Base-by-base conservation (phyloP, 345 rosid genomes). In the Lagerstroemia speciosa region DNA sequence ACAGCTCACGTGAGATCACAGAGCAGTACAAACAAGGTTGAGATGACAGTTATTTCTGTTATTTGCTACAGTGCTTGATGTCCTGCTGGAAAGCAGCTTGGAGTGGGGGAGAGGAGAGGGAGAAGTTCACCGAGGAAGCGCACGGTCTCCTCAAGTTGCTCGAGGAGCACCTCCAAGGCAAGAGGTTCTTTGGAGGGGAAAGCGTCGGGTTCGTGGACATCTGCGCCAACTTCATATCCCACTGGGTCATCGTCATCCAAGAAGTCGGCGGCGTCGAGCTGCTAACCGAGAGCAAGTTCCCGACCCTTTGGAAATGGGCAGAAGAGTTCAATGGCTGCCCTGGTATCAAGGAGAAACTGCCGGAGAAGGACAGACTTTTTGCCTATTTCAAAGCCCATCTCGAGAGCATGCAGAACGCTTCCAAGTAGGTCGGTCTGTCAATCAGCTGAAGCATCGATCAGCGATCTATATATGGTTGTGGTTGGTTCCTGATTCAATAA, bases 151-250 rank as follows among this genome's bases (percentile, higher is more conserved):
- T 87, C 46, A 79, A 70, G 73, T 30, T 19, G 6, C 80, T 89
- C 0, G 96, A 85, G 72, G 75, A 78, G 37, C 86, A 87, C 75
- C 85, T 87, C 31, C 75, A 66, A 32, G 78, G 78, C 38, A 85
- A 79, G 71, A 83, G 2, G 65, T 84, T 83, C 78, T 84, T 89
- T 7, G 92, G 96, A 50, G 87, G 90, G 50, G 87, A 89, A 14
- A 81, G 33, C 8, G 76, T 85, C 34, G 92, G 90, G 17, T 46
- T 80, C 38, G 86, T 87, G 43, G 96, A 89, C 66, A 84, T 89
- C 32, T 83, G 53, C 3, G 86, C 80, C 19, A 75, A 64, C 74
- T 76, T 81, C 69, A 24, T 83, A 45, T 79, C 72, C 15, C 69
- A 63, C 67, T 85, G 92, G 90, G 2, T 77, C 14, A 74, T 65